A percentile compares a stretch with the other conserved stretches of the same genome.
These are phyloP conservation scores for Magnolia kwangsiensis DNA, from an alignment of 164 flowering plant genomes.

Conservation along the genomic window DNA sequence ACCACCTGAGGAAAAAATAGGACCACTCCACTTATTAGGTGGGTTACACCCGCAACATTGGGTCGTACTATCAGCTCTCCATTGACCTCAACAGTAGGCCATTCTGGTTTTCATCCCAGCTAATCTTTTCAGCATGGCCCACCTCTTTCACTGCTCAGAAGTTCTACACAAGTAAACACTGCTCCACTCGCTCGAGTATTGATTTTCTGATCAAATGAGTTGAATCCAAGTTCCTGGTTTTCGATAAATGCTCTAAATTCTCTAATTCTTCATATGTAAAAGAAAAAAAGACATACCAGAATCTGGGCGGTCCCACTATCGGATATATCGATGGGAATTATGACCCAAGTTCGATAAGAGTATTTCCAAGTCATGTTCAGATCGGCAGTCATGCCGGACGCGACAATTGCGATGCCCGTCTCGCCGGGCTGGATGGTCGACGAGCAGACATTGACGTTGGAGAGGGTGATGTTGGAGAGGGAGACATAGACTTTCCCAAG, in stretches of 20 bases:
- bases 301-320: slow-evolving; percentile 70
- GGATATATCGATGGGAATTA: slow-evolving; percentile 46
- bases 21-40: too few species aligned
- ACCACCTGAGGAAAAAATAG: too few species aligned
- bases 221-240: too few species aligned
- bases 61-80: too few species aligned
- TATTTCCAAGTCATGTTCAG: slow-evolving; percentile 77
- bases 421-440: slow-evolving; percentile 58
- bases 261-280: neutral
- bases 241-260: neutral
- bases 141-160: too few species aligned
- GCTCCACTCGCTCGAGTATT: too few species aligned
- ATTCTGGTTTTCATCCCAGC: too few species aligned
- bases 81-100: too few species aligned
- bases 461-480: slow-evolving; percentile 54
- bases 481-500: slow-evolving; percentile 52
- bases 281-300: slow-evolving; percentile 39
- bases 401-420: slow-evolving; percentile 52
- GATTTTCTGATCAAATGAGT: too few species aligned
- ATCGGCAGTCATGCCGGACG: slow-evolving; percentile 64
- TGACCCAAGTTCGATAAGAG: slow-evolving; percentile 56
- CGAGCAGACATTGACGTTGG: slow-evolving; percentile 37
- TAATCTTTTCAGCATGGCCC: too few species aligned
- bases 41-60: too few species aligned
- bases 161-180: too few species aligned